Conservation (phyloP, 257 asterid species). For the Ophiorrhiza pumila region DNA sequence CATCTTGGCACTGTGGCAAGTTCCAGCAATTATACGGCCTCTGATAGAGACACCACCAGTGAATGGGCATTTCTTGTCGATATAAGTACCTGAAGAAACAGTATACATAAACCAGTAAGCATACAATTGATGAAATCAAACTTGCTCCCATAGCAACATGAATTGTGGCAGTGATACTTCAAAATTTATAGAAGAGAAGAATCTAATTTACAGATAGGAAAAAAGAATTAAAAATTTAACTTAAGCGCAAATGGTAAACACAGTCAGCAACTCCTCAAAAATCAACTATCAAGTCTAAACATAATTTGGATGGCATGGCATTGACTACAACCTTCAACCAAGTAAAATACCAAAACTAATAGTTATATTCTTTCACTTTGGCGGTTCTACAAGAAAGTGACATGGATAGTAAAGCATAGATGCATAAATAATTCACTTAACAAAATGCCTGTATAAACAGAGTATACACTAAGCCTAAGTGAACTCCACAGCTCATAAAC, state of each 20-base stretch:
- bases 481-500: neutral
- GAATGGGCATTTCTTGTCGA: constrained; percentile 86
- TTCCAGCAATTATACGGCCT: constrained; percentile 81
- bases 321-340: neutral
- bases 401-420: neutral
- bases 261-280: neutral
- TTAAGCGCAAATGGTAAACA: neutral
- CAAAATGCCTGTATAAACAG: no score
- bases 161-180: neutral
- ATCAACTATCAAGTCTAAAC: neutral
- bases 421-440: neutral
- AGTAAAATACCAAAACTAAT: neutral
- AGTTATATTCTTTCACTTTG: neutral
- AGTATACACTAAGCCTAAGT: neutral
- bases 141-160: no score
- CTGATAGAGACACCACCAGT: constrained; percentile 76
- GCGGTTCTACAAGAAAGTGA: neutral
- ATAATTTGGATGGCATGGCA: neutral
- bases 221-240: no score
- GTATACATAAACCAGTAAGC: neutral
- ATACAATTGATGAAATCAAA: neutral
- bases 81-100: constrained; percentile 49
- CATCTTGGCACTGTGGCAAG: constrained; percentile 94
- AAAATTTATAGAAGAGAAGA: no score
- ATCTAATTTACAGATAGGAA: no score